These are phyloP conservation scores for Salvia miltiorrhiza DNA, from an alignment of 257 asterid genomes.

Conservation along the genomic window DNA sequence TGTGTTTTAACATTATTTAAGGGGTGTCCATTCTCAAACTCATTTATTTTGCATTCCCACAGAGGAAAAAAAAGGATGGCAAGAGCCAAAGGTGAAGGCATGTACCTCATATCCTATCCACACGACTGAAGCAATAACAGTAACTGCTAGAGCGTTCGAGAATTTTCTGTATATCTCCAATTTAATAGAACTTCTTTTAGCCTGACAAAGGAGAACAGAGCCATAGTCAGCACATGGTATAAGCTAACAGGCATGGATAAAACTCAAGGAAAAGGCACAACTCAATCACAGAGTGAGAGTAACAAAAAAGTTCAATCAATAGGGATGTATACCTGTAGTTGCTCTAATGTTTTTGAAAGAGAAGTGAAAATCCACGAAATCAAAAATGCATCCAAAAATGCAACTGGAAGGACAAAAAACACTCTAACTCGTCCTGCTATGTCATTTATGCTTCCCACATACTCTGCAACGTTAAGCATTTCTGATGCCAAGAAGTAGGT, in stretches of 20 bases:
- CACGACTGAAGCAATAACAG: conserved; percentile 71
- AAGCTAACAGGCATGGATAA: background rate
- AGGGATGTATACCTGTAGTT: conserved; percentile 64
- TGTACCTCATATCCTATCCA: conserved; percentile 97
- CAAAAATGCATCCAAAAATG: conserved; percentile 86
- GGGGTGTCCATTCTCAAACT: background rate
- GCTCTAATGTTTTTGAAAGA: conserved; percentile 88
- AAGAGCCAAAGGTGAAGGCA: conserved; percentile 6
- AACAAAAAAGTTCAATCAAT: background rate
- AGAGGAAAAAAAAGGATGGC: background rate
- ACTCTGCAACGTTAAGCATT: conserved; percentile 77
- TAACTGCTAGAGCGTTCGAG: conserved; percentile 85
- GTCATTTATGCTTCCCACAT: conserved; percentile 92
- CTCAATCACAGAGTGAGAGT: conserved; percentile 3
- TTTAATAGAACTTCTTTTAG: conserved; percentile 83
- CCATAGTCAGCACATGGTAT: conserved; percentile 10
- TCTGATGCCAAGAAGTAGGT: conserved; percentile 85
- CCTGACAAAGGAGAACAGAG: conserved; percentile 46
- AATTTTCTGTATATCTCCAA: conserved; percentile 90
- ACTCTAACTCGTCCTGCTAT: conserved; percentile 86
- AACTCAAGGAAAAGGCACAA: conserved; percentile 8
- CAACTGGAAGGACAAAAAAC: conserved; percentile 85
- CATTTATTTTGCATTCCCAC: background rate
- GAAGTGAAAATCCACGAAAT: conserved; percentile 97
- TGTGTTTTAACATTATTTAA: background rate